Evolutionary conservation across 2,329 filamentous ascomycete genomes (phyloP), one percentile per base, ranked within the genome.

Genomic region (Drechslera avenae): DNA sequence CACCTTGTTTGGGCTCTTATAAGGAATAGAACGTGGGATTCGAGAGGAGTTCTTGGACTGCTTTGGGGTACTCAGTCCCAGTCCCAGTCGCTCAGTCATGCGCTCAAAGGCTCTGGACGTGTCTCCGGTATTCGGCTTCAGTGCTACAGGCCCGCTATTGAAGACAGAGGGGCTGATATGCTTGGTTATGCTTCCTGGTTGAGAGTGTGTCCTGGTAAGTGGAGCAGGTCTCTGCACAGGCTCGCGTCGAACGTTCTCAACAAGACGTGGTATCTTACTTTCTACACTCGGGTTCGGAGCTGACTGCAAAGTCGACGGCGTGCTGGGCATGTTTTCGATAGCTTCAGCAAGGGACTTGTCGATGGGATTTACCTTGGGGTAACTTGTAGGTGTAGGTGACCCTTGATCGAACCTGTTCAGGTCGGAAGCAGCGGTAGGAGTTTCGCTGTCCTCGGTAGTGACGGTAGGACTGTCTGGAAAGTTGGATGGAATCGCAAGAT

Each of bases 21-120:
- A 63, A 67, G 88, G 86, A 21, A 96, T 85, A 19, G 94, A 94
- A 26, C 94, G 86, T n/a, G 69, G 69, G 53, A 99, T 97, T 34
- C 93, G 82, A 1, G 94, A 97, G 28, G 81, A 78, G 3, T 77
- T 57, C 54, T 82, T 82, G 30, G 74, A 69, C 50, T 76, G 74
- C 66, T 91, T 93, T 49, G 90, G 50, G 12, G 39, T 37, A 9
- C 34, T 75, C 3, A 84, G 79, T 21, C 79, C 80, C 1, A 93
- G 74, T 0, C 86, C 86, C 10, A 91, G 76, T 46, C 87, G 85
- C 59, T 91, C 91, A 12, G 85, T 85, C 48, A 96, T 78, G 63
- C 90, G 93, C 56, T 96, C 90, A 1, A 77, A 62, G 13, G 69
- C 64, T 49, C 75, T 77, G 7, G 71, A 55, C 45, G 73, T 75